Conservation (phyloP, 2,329 filamentous ascomycete genomes). For the Macrophomina phaseolina region DNA sequence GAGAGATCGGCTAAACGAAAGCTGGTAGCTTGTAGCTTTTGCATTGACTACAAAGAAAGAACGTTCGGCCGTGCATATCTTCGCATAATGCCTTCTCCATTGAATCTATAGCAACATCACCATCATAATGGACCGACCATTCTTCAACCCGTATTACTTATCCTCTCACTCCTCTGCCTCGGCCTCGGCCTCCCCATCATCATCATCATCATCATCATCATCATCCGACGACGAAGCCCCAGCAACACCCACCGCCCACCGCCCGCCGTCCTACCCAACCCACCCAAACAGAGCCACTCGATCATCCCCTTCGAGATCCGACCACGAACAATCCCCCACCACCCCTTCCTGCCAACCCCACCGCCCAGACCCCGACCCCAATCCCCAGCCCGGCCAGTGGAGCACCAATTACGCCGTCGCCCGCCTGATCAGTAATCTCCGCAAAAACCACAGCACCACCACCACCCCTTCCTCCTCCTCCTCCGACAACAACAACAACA, state of each 20-base stretch:
- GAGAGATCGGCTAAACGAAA: too few species aligned
- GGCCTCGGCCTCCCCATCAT: too few species aligned
- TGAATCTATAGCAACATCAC: too few species aligned
- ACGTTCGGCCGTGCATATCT: too few species aligned
- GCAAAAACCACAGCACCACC: background rate
- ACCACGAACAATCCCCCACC: background rate
- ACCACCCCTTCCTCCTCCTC: background rate
- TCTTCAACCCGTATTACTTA: background rate
- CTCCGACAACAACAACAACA: background rate
- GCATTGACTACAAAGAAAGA: too few species aligned
- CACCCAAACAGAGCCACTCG: too few species aligned
- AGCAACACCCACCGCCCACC: background rate
- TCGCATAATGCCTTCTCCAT: too few species aligned
- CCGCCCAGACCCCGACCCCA: too few species aligned
- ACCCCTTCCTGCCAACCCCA: background rate
- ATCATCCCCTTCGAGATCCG: background rate
- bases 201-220: background rate
- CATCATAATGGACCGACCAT: background rate
- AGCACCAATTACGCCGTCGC: slow-evolving; percentile 51
- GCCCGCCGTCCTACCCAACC: slow-evolving; percentile 1
- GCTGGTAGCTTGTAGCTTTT: too few species aligned
- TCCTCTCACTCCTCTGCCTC: background rate
- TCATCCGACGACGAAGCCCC: background rate
- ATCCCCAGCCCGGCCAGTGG: slow-evolving; percentile 37
- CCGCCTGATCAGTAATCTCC: slow-evolving; percentile 44